Base-by-base conservation (phyloP, 192 early-diverging fungal genomes). In the Umbelopsis sp. region DNA sequence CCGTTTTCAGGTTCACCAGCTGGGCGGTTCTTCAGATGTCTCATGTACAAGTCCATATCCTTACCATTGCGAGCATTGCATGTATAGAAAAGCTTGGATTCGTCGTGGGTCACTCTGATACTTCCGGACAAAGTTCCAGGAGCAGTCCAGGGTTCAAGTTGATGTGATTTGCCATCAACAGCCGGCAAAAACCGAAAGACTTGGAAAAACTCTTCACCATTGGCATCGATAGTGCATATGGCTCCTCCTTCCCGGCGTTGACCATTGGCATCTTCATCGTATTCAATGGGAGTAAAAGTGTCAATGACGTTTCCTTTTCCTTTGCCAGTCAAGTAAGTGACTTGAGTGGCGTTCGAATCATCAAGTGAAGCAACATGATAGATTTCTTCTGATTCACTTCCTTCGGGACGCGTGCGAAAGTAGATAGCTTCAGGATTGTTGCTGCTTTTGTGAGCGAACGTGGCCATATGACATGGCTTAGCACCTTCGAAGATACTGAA, bases 11-110 rank as follows among this genome's bases (percentile, higher is more conserved):
- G 43, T 14, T 47, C 66, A 8, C n/a, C 24, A 45, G 7, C 24
- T 0, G 45, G 66, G 16, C 66, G 43, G 17, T 62, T 34, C 32
- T 44, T 67, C 7, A 67, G 45, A 31, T 67, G 21, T 9, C 66
- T 14, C 24, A 67, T 7, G 45, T 67, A 67, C 34, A 67, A 5
- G 26, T 67, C 45, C 43, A 47, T 67, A 45, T 67, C 66, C 24
- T 45, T 67, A 4, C 66, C 66, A 47, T 67, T 67, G 14, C 66
- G 43, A 47, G 45, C 43, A 45, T 67, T 67, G 43, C 66, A 45
- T 6, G 41, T 34, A 44, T 67, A 67, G 1, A 47, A 8, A 2
- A 45, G 11, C 66, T 67, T 67, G 41, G 38, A 44, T 31, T 20
- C 34, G 24, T 67, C 45, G 45, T 67, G 20, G 0, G 66, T 41